phyloP scores from a whole-genome alignment of 2,329 filamentous ascomycete genomes.

The Triangularia setosa region DNA sequence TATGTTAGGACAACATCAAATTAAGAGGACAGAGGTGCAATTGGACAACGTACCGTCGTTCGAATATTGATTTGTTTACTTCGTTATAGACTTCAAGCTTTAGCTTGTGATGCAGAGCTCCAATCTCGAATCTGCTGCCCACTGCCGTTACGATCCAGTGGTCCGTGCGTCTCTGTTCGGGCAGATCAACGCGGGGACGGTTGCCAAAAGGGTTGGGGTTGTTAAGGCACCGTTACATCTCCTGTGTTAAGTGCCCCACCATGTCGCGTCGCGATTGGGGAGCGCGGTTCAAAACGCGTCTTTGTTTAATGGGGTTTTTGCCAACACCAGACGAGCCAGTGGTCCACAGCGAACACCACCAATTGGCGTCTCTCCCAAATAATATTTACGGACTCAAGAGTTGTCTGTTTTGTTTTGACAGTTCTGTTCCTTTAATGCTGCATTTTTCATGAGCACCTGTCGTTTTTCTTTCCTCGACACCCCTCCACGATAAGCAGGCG shows the following conservation, averaged over 20 bases:
- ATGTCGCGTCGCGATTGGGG: conserved; percentile 19
- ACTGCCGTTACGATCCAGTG: not conserved
- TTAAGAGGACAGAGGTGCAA: not conserved
- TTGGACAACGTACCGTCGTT: not conserved
- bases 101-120: not conserved
- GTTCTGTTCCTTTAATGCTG: not conserved
- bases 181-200: not conserved
- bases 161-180: not conserved
- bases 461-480: not conserved
- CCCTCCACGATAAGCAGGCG: not conserved
- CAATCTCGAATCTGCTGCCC: not conserved
- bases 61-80: not conserved
- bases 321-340: conserved; percentile 3
- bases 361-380: not conserved
- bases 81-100: not conserved
- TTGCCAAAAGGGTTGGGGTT: conserved; percentile 2
- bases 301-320: conserved; percentile 26
- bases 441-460: not conserved
- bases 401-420: not conserved
- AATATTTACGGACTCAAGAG: not conserved
- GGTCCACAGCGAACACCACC: not conserved
- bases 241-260: conserved; percentile 11
- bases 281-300: conserved; percentile 22
- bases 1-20: conserved; percentile 16
- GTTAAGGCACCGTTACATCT: not conserved